phyloP scores from a whole-genome alignment of 2,329 filamentous ascomycete species.

The Emmonsia crescens region DNA sequence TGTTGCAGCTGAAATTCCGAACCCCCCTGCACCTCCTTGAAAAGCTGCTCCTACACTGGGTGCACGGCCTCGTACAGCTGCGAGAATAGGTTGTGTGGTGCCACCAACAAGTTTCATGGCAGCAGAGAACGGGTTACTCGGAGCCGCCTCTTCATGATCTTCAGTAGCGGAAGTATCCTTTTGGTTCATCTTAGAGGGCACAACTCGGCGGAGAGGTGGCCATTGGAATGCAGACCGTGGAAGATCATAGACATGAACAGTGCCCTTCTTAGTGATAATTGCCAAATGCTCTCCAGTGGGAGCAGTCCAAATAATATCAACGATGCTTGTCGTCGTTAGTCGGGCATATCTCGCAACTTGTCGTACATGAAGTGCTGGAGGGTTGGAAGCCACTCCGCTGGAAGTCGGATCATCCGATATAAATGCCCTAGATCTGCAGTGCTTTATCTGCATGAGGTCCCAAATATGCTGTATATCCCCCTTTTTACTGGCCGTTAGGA shows the following conservation, averaged over 20 bases:
- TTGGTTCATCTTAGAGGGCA: slow-evolving; percentile 33
- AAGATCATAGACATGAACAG: slow-evolving; percentile 83
- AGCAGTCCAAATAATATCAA: slow-evolving; percentile 80
- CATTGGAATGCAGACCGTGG: slow-evolving; percentile 73
- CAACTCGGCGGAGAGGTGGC: slow-evolving; percentile 53
- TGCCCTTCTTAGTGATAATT: slow-evolving; percentile 89
- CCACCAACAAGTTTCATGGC: slow-evolving; percentile 60
- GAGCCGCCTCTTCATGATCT: slow-evolving; percentile 35
- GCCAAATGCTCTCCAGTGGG: slow-evolving; percentile 74
- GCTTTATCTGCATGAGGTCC: slow-evolving; percentile 39
- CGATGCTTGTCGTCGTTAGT: slow-evolving; percentile 80
- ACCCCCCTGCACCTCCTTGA: slow-evolving; percentile 29
- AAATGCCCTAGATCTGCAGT: slow-evolving; percentile 31
- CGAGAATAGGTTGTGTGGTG: slow-evolving; percentile 50
- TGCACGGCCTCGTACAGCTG: slow-evolving; percentile 49
- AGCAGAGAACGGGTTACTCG: slow-evolving; percentile 48
- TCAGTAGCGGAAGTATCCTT: slow-evolving; percentile 34
- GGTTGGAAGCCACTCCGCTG: slow-evolving; percentile 15
- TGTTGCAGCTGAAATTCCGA: slow-evolving; percentile 37
- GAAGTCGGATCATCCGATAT: slow-evolving; percentile 25
- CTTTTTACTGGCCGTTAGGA: slow-evolving; percentile 39
- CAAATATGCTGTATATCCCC: slow-evolving; percentile 42
- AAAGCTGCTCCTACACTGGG: slow-evolving; percentile 37
- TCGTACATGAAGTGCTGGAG: slow-evolving; percentile 44
- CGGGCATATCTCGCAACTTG: slow-evolving; percentile 82